These are phyloP conservation scores for Tuber magnatum DNA, from an alignment of 495 filamentous ascomycete genomes.

Conservation along the genomic window DNA sequence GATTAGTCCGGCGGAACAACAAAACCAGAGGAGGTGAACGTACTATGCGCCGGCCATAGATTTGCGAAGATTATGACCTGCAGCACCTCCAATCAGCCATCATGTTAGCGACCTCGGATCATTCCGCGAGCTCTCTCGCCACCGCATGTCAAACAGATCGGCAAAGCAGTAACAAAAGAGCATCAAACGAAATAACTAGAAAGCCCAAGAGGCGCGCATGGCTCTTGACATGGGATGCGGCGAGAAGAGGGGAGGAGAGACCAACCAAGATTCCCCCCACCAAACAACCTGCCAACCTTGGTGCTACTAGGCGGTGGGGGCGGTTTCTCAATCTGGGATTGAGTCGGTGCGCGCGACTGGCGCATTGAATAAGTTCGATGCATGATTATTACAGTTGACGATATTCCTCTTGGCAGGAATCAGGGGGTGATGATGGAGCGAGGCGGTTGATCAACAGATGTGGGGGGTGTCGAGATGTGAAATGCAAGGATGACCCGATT, in stretches of 20 bases:
- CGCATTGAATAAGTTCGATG: slow-evolving; percentile 99
- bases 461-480: slow-evolving; percentile 17
- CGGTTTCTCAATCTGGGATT: slow-evolving; percentile 82
- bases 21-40: slow-evolving; percentile 10
- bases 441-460: slow-evolving; percentile 17
- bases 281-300: slow-evolving; percentile 82
- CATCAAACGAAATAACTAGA: slow-evolving; percentile 6
- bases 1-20: neutral
- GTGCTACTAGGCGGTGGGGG: slow-evolving; percentile 86
- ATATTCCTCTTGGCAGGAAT: slow-evolving; percentile 2
- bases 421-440: slow-evolving; percentile 8
- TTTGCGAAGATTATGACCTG: slow-evolving; percentile 91
- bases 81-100: slow-evolving; percentile 36
- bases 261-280: slow-evolving; percentile 73
- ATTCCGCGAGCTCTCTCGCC: slow-evolving; percentile 12
- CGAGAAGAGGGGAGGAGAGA: slow-evolving; percentile 6
- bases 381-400: slow-evolving; percentile 50
- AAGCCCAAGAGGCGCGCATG: slow-evolving; percentile 5
- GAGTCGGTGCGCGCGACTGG: slow-evolving; percentile 86
- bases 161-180: neutral
- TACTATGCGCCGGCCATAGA: slow-evolving; percentile 74
- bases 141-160: neutral
- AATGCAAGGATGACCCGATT: slow-evolving; percentile 14
- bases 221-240: slow-evolving; percentile 3
- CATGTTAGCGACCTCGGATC: slow-evolving; percentile 38